phyloP scores from a whole-genome alignment of 352 stramenopile species.

The Stephanocyclus meneghinianus region DNA sequence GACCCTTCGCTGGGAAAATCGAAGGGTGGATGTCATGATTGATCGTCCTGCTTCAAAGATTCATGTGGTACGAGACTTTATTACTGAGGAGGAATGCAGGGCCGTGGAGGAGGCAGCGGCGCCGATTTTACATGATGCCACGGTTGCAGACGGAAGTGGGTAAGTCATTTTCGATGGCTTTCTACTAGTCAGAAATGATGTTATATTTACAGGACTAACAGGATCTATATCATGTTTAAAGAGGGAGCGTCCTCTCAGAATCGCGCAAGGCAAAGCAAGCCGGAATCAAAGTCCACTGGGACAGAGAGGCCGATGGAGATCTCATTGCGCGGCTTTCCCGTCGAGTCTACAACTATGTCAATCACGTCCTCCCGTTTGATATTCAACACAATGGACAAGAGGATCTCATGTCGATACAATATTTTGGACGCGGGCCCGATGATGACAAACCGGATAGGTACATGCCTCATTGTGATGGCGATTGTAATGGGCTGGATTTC shows the following conservation, averaged over 20 bases:
- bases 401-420: constrained; percentile 81
- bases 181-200: not conserved
- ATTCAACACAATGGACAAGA: constrained; percentile 76
- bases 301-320: constrained; percentile 64
- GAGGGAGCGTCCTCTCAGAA: constrained; percentile 56
- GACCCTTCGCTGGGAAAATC: constrained; percentile 45
- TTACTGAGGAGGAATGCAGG: constrained; percentile 72
- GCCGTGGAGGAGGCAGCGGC: constrained; percentile 56
- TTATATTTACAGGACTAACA: no score
- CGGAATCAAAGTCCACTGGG: constrained; percentile 67
- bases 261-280: constrained; percentile 77
- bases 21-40: constrained; percentile 63
- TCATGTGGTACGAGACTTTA: constrained; percentile 74
- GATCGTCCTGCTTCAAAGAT: constrained; percentile 69
- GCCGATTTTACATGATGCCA: constrained; percentile 67
- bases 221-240: not conserved
- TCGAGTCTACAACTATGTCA: constrained; percentile 77
- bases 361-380: constrained; percentile 69
- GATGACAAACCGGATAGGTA: constrained; percentile 74
- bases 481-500: constrained; percentile 72
- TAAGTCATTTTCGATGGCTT: not conserved
- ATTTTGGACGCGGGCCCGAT: constrained; percentile 69
- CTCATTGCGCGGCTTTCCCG: constrained; percentile 61
- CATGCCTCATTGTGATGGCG: constrained; percentile 78
- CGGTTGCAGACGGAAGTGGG: constrained; percentile 71